Percentiles rank a stretch among this genome's conserved stretches.
Conservation (phyloP, 176 grass and related monocot genomes). For the Saccharum spontaneum region DNA sequence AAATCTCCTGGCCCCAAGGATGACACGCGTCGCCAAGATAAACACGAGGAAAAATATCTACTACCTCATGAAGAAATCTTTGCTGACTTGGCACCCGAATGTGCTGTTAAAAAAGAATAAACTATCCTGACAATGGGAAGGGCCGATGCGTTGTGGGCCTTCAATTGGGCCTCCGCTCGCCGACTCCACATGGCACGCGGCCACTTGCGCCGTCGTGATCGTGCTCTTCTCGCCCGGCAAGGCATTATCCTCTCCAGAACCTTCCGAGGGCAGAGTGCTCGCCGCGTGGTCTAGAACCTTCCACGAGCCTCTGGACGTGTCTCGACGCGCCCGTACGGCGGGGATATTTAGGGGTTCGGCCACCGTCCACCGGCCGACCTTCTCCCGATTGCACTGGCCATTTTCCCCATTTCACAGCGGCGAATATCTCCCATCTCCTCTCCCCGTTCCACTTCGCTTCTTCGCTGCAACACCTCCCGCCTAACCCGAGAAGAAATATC, state of each 20-base stretch:
- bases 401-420: not conserved
- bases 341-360: conserved; percentile 20
- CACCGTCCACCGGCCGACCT: not conserved
- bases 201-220: not conserved
- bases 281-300: conserved; percentile 51
- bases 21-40: not conserved
- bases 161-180: not conserved
- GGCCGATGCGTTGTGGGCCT: not conserved
- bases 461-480: not conserved
- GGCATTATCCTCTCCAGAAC: conserved; percentile 15
- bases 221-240: not conserved
- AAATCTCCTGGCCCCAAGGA: not conserved
- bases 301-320: conserved; percentile 33
- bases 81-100: not conserved
- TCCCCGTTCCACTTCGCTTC: not conserved
- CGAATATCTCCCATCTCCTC: not conserved
- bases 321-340: conserved; percentile 33
- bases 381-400: not conserved
- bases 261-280: conserved; percentile 16
- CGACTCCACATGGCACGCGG: not conserved
- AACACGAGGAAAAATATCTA: not conserved
- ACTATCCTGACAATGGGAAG: not conserved
- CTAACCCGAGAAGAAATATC: conserved; percentile 4
- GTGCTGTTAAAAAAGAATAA: not conserved
- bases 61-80: not conserved